Conservation (phyloP, 768 basidiomycete species). For the Hemileccinum impolitum region DNA sequence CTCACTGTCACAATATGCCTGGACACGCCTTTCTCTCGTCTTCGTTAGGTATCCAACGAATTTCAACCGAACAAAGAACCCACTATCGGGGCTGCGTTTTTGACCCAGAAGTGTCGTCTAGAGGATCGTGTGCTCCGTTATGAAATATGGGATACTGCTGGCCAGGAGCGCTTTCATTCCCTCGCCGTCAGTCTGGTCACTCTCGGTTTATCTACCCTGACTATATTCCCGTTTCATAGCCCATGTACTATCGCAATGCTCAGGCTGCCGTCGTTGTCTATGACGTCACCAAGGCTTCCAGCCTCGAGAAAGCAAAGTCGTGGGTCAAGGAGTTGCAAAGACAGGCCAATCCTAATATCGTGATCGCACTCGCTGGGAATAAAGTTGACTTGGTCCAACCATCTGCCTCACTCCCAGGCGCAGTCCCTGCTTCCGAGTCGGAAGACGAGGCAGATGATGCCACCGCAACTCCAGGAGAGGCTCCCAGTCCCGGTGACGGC, state of each 20-base stretch:
- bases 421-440: conserved; percentile 57
- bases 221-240: conserved; percentile 41
- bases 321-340: conserved; percentile 99
- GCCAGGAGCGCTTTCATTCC: conserved; percentile 96
- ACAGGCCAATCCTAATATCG: conserved; percentile 98
- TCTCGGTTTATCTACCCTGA: conserved; percentile 4
- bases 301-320: conserved; percentile 97
- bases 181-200: conserved; percentile 64
- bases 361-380: conserved; percentile 97
- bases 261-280: conserved; percentile 98
- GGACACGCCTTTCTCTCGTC: background rate
- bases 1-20: conserved; percentile 9
- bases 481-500: conserved; percentile 42
- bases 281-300: conserved; percentile 93
- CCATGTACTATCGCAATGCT: conserved; percentile 99
- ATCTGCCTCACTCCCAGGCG: conserved; percentile 48
- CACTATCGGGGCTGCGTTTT: conserved; percentile 94
- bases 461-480: conserved; percentile 80
- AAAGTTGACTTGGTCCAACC: conserved; percentile 88
- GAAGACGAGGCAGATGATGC: conserved; percentile 93
- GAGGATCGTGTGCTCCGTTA: conserved; percentile 92
- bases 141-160: conserved; percentile 98
- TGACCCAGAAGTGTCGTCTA: conserved; percentile 92
- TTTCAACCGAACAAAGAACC: conserved; percentile 99
- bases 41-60: conserved; percentile 81